These are phyloP conservation scores for Rhynchospora pubera DNA, from an alignment of 176 grass and related monocot species.

Conservation along the genomic window DNA sequence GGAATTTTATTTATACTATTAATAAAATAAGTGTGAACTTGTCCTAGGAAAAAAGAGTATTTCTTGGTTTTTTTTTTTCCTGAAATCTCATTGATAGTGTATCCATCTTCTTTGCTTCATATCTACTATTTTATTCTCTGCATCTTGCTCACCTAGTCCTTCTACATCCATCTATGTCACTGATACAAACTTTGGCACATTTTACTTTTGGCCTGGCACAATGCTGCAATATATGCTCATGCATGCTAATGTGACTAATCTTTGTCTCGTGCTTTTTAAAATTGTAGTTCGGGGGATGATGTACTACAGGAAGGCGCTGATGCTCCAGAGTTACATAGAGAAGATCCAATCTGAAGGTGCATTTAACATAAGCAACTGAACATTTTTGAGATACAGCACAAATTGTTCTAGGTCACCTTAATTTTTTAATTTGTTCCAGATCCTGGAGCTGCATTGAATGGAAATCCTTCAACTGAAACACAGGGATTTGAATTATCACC, in stretches of 20 bases:
- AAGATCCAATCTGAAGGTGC: conserved; percentile 70
- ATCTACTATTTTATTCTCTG: neutral
- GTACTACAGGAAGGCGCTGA: conserved; percentile 96
- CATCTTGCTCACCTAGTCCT: neutral
- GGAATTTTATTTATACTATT: neutral
- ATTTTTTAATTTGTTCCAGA: conserved; percentile 35
- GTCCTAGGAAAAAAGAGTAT: no score
- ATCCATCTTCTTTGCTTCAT: neutral
- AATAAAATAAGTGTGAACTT: neutral
- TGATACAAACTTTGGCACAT: neutral
- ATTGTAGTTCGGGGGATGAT: conserved; percentile 93
- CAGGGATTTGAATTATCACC: conserved; percentile 71
- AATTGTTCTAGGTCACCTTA: conserved; percentile 13
- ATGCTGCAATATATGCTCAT: neutral
- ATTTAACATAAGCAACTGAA: neutral
- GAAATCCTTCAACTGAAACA: conserved; percentile 43
- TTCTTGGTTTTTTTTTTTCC: no score
- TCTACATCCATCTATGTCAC: no score
- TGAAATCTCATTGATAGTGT: no score
- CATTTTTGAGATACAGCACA: conserved; percentile 7
- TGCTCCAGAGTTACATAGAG: conserved; percentile 93
- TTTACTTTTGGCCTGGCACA: neutral
- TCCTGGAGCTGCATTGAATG: conserved; percentile 35
- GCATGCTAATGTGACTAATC: conserved; percentile 7
- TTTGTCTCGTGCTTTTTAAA: neutral